Base-by-base conservation (phyloP, 2,329 filamentous ascomycete species). In the Ophiostoma triangulosporum region DNA sequence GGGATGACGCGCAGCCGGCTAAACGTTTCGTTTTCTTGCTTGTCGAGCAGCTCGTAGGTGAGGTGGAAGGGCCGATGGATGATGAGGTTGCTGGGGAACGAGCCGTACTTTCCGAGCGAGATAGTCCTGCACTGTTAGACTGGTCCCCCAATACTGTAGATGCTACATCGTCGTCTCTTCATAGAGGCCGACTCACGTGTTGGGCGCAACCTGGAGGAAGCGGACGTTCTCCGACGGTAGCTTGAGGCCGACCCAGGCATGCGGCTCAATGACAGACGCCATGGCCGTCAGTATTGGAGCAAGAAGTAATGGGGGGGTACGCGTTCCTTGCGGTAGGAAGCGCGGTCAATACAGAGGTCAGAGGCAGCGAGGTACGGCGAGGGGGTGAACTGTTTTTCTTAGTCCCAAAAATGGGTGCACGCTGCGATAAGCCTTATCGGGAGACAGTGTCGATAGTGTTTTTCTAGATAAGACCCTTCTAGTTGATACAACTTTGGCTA, bases 1-100 rank as follows among this genome's bases (percentile, higher is more conserved):
- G 88, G 78, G 0, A 96, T 87, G 3, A 95, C 74, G 32, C 89
- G 86, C 53, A 97, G 70, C 14, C 81, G 75, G 48, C 81, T 79
- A 59, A 83, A 85, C 58, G 72, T 73, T 59, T 85, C 80, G 57
- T 76, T 76, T 4, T 82, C 75, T 26, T 73, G 68, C 62, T 78
- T 80, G 62, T 95, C 88, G 58, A 85, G 77, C 2, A 97, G 75
- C 66, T 97, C 91, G 69, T 88, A 98, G 1, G 90, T 97, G 56
- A 94, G 73, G 70, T 95, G 81, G 65, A 88, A 95, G 0, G 93
- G 93, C 7, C 93, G 83, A n/a, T 88, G 85, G 58, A 98, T 79
- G 46, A 98, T 80, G 31, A 93, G 78, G 64, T 97, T 96, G 51
- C 87, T 82, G 15, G 88, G 84, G 64, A 98, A 96, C 2, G 81